A percentile compares a stretch with the other conserved stretches of the same genome.
Conservation (phyloP, 331 rosid genomes). For the Malus hybrid region DNA sequence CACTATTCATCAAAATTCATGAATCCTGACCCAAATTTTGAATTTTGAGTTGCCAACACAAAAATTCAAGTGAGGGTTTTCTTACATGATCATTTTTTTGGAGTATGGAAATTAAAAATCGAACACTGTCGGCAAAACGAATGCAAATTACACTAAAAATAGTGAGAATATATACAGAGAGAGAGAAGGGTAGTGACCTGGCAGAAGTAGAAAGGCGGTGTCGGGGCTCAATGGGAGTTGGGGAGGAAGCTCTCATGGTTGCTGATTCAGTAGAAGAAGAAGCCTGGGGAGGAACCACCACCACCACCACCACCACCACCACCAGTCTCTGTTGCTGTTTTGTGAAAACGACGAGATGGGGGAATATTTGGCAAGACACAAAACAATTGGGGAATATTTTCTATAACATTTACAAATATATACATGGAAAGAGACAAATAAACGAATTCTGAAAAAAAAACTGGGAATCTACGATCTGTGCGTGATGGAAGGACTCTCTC, state of each 20-base stretch:
- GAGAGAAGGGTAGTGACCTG: constrained; percentile 20
- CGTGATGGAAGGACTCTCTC: too few species aligned
- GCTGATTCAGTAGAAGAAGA: constrained; percentile 11
- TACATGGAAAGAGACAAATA: too few species aligned
- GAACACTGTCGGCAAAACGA: background rate
- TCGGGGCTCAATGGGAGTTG: constrained; percentile 57
- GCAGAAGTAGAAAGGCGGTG: constrained; percentile 55
- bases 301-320: too few species aligned
- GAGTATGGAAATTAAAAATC: background rate
- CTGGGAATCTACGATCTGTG: too few species aligned
- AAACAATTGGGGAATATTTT: too few species aligned
- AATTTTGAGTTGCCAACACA: too few species aligned
- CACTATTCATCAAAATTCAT: background rate
- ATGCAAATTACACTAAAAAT: background rate
- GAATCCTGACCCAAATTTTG: background rate
- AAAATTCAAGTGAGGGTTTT: background rate
- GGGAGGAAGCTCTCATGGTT: constrained; percentile 63
- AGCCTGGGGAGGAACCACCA: too few species aligned
- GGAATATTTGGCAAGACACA: too few species aligned
- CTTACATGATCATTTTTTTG: background rate
- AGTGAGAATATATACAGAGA: background rate
- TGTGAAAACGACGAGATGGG: too few species aligned
- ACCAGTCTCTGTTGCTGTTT: background rate
- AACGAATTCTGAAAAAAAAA: too few species aligned
- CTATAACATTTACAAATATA: too few species aligned